Base-by-base conservation (phyloP, 2,329 filamentous ascomycete species). In the Pochonia chlamydosporia region DNA sequence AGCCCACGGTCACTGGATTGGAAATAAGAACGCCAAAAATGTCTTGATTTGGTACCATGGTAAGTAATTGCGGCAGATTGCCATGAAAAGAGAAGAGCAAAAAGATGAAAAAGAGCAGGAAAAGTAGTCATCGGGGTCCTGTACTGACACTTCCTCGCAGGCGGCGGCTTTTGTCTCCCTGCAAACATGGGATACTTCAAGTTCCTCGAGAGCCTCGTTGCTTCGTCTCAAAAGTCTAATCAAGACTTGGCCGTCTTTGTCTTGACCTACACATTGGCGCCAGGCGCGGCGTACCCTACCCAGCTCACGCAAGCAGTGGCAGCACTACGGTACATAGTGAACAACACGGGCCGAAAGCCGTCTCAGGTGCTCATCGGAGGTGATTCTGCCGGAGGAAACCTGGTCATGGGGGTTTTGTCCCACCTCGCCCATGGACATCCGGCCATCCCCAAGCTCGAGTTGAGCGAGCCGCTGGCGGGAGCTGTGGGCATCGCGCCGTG, bases 31-130 rank as follows among this genome's bases (percentile, higher is more conserved):
- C 36, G 54, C 55, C 4, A 48, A 49, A 21, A 52, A 54, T 5
- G 55, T 58, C 3, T 37, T 58, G 13, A 51, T 58, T 23, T 58
- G 55, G 55, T 58, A 51, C 43, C 55, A 58, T 16, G 55, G 55
- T 56, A 48, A 21, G 52, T 24, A n/a, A n/a, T n/a, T n/a, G n/a
- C n/a, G n/a, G n/a, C n/a, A n/a, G n/a, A n/a, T n/a, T n/a, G n/a
- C n/a, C n/a, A n/a, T n/a, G n/a, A n/a, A n/a, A n/a, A n/a, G n/a
- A n/a, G n/a, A n/a, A n/a, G n/a, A n/a, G n/a, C n/a, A n/a, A n/a
- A n/a, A n/a, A n/a, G n/a, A n/a, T n/a, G n/a, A n/a, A n/a, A n/a
- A n/a, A n/a, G n/a, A n/a, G n/a, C n/a, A n/a, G n/a, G n/a, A n/a
- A n/a, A n/a, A n/a, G n/a, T n/a, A n/a, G n/a, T n/a, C n/a, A n/a